These are phyloP conservation scores for Glebionis coronaria DNA, from an alignment of 129 eudicot genomes.

Conservation along the genomic window DNA sequence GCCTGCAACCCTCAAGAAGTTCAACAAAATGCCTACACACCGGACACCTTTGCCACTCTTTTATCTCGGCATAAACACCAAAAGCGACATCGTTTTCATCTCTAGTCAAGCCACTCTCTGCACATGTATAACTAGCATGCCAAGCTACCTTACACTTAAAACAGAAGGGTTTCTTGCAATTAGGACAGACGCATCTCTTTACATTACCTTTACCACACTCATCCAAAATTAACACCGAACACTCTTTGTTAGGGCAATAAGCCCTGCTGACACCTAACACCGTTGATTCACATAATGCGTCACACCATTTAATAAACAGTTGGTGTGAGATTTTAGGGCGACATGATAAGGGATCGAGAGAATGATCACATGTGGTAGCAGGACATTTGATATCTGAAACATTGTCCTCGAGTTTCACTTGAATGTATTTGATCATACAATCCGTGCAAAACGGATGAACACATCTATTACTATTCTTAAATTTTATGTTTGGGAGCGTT, in stretches of 20 bases:
- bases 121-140: slow-evolving; percentile 51
- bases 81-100: slow-evolving; percentile 50
- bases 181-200: no score
- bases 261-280: slow-evolving; percentile 31
- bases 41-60: slow-evolving; percentile 54
- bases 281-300: slow-evolving; percentile 38
- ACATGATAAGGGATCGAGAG: slow-evolving; percentile 39
- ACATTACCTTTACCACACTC: no score
- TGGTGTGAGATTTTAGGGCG: slow-evolving; percentile 19
- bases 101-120: slow-evolving; percentile 26
- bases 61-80: slow-evolving; percentile 39
- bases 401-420: slow-evolving; percentile 40
- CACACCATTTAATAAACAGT: slow-evolving; percentile 52
- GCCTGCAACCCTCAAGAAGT: slow-evolving; percentile 34
- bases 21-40: slow-evolving; percentile 43
- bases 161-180: no score
- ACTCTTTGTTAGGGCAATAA: slow-evolving; percentile 49
- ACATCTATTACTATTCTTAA: slow-evolving; percentile 22
- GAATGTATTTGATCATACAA: slow-evolving; percentile 44
- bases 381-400: slow-evolving; percentile 45
- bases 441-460: slow-evolving; percentile 47
- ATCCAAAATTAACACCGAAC: slow-evolving; percentile 43
- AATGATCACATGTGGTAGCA: slow-evolving; percentile 23
- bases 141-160: slow-evolving; percentile 39
- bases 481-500: neutral